These are phyloP conservation scores for Fusarium fracticaudum DNA, from an alignment of 2,329 filamentous ascomycete genomes.

Conservation along the genomic window DNA sequence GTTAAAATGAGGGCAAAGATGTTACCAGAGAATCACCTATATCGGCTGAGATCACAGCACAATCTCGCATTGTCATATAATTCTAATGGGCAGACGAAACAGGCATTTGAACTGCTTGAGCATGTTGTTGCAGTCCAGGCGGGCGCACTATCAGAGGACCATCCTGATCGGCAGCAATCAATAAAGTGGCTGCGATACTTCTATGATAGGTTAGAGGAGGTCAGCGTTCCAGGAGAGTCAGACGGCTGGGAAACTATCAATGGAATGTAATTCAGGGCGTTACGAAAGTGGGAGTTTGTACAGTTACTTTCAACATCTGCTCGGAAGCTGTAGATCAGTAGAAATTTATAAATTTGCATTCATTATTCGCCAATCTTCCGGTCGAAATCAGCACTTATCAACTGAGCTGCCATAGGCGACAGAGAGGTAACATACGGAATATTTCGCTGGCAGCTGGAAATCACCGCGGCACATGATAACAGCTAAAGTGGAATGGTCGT, in stretches of 20 bases:
- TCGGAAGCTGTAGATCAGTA: rapidly evolving
- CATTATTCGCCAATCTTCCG: rapidly evolving
- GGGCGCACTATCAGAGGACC: rapidly evolving
- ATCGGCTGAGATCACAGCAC: not conserved
- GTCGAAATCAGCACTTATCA: rapidly evolving
- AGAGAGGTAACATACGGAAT: rapidly evolving
- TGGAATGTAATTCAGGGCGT: rapidly evolving
- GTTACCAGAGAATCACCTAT: not conserved
- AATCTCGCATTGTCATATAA: rapidly evolving
- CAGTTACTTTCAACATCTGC: rapidly evolving
- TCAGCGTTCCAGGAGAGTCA: rapidly evolving
- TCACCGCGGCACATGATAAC: rapidly evolving
- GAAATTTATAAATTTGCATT: rapidly evolving
- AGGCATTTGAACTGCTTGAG: rapidly evolving
- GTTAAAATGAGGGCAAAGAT: not conserved
- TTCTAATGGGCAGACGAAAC: not conserved
- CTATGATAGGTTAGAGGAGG: not conserved
- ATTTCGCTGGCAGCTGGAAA: rapidly evolving
- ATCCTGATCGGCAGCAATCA: rapidly evolving
- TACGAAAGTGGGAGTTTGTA: rapidly evolving
- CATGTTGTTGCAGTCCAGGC: not conserved
- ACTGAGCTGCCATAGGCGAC: rapidly evolving
- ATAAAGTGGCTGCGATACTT: rapidly evolving
- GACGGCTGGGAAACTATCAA: rapidly evolving
- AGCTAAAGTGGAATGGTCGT: rapidly evolving